Evolutionary conservation across 345 rosid species (phyloP).

Genomic region (Camelina laxa): DNA sequence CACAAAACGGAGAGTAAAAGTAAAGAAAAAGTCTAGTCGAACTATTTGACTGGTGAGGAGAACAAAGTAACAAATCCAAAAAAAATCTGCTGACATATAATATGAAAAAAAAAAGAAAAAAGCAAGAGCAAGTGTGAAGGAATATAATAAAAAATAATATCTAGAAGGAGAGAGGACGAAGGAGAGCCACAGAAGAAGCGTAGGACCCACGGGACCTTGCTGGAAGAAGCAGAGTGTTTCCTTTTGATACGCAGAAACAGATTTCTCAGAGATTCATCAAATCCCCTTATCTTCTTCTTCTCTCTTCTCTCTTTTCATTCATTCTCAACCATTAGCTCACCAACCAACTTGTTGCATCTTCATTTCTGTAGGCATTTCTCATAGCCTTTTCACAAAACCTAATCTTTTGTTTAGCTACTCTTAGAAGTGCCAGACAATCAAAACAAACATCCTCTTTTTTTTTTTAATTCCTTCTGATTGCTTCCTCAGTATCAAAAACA

Average conservation of each 20-base stretch:
- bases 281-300: conserved; percentile 9
- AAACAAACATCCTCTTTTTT: background rate
- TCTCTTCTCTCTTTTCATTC: background rate
- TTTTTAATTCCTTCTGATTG: no score
- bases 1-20: background rate
- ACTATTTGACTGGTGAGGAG: background rate
- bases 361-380: background rate
- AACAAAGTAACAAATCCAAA: background rate
- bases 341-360: conserved; percentile 26
- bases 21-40: no score
- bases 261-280: background rate
- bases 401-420: conserved; percentile 24
- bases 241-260: conserved; percentile 27
- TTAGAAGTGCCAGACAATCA: background rate
- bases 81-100: background rate
- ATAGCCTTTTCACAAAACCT: conserved; percentile 8
- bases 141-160: conserved; percentile 26
- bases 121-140: background rate
- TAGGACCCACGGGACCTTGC: conserved; percentile 39
- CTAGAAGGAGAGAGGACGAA: conserved; percentile 11
- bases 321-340: conserved; percentile 10
- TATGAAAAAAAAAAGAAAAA: background rate
- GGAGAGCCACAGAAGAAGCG: conserved; percentile 39
- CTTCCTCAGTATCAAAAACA: background rate
- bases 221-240: conserved; percentile 44